phyloP scores from a whole-genome alignment of 257 asterid genomes.

The Penstemon newberryi region DNA sequence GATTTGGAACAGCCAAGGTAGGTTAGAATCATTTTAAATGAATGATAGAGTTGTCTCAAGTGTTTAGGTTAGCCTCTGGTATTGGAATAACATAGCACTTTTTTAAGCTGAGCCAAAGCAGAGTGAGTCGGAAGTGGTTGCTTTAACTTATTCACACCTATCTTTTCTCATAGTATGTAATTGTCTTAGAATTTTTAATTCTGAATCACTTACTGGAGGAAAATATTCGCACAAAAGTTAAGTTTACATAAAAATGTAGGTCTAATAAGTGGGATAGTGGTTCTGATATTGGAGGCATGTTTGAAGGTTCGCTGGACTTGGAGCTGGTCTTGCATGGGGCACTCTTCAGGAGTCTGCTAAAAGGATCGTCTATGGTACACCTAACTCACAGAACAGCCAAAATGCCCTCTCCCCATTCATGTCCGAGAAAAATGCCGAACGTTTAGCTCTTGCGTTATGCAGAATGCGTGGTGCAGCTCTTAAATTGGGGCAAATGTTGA shows the following conservation, averaged over 20 bases:
- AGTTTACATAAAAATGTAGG: background rate
- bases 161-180: background rate
- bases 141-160: background rate
- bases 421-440: slow-evolving; percentile 90
- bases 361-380: slow-evolving; percentile 77
- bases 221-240: background rate
- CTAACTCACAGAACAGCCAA: slow-evolving; percentile 44
- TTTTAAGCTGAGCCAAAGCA: background rate
- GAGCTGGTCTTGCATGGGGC: slow-evolving; percentile 99
- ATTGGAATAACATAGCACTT: background rate
- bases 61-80: background rate
- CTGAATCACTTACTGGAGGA: slow-evolving; percentile 11
- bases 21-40: too few species aligned
- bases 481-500: slow-evolving; percentile 94
- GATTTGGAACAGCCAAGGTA: background rate
- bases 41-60: too few species aligned
- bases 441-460: slow-evolving; percentile 95
- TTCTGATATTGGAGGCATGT: slow-evolving; percentile 24
- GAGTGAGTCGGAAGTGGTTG: background rate
- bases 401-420: slow-evolving; percentile 63
- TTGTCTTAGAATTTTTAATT: slow-evolving; percentile 8
- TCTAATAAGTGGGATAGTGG: slow-evolving; percentile 24
- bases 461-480: slow-evolving; percentile 99
- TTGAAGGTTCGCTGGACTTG: slow-evolving; percentile 92
- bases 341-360: slow-evolving; percentile 90